Percentiles rank a stretch among this genome's conserved stretches.
phyloP scores from a whole-genome alignment of 345 rosid genomes.

The Laguncularia racemosa region DNA sequence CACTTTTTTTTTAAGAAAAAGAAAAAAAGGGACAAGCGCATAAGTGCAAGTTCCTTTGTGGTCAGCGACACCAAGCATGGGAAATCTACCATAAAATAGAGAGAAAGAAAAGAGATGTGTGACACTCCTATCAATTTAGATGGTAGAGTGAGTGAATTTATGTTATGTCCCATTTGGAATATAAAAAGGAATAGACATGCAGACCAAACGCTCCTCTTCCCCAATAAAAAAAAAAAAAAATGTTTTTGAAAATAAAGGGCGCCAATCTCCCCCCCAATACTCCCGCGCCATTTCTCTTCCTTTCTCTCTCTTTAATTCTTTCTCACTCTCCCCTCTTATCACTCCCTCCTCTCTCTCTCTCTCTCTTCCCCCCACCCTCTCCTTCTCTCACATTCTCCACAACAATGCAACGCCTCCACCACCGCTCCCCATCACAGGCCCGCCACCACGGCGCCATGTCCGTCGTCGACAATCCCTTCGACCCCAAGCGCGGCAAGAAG shows the following conservation, averaged over 20 bases:
- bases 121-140: no score
- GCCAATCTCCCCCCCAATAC: slow-evolving; percentile 48
- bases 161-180: no score
- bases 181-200: no score
- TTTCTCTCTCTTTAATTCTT: slow-evolving; percentile 11
- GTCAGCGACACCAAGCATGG: no score
- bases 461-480: slow-evolving; percentile 38
- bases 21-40: no score
- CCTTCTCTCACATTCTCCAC: slow-evolving; percentile 3
- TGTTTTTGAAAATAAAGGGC: slow-evolving; percentile 32
- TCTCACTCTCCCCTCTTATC: slow-evolving; percentile 9
- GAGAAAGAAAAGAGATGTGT: no score
- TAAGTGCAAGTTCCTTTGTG: no score
- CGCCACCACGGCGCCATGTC: slow-evolving; percentile 32
- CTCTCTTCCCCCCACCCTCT: slow-evolving; percentile 8
- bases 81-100: no score
- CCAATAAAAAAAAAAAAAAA: no score
- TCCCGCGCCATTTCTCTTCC: slow-evolving; percentile 52
- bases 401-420: slow-evolving; percentile 1
- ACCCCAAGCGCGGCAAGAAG: slow-evolving; percentile 29
- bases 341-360: slow-evolving; percentile 5
- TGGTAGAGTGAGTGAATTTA: no score
- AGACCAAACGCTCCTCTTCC: no score
- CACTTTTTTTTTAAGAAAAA: no score
- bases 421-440: background rate